These are phyloP conservation scores for Cokeromyces recurvatus DNA, from an alignment of 371 early-diverging fungal genomes.

Conservation along the genomic window DNA sequence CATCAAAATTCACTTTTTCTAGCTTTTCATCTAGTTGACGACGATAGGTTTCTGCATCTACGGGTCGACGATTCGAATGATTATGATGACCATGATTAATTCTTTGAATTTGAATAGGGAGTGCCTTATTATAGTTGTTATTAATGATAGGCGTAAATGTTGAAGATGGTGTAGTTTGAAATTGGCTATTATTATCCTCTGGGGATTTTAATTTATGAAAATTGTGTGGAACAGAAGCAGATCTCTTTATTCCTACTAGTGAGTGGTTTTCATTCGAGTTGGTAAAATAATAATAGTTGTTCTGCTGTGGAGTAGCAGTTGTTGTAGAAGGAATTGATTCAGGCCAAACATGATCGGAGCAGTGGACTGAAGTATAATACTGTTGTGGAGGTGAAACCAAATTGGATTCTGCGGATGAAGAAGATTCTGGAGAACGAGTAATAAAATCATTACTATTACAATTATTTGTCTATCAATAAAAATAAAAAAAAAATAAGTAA, in stretches of 20 bases:
- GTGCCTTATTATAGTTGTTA: slow-evolving; percentile 4
- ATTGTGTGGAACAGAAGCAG: slow-evolving; percentile 19
- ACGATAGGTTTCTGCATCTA: slow-evolving; percentile 11
- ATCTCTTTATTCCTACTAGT: slow-evolving; percentile 12
- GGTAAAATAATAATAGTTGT: no score
- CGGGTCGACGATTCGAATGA: neutral
- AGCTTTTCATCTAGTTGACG: slow-evolving; percentile 31
- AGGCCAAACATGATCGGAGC: neutral
- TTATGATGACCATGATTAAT: neutral
- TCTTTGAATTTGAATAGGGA: slow-evolving; percentile 23
- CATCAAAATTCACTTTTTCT: slow-evolving; percentile 55
- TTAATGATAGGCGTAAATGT: neutral
- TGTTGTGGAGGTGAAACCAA: slow-evolving; percentile 17
- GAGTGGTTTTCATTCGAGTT: no score
- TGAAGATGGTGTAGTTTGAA: neutral
- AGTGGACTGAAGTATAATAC: neutral
- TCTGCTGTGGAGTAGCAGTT: no score
- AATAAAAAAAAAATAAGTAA: neutral
- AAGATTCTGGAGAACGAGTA: slow-evolving; percentile 22
- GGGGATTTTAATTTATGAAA: slow-evolving; percentile 8
- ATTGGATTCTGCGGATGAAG: slow-evolving; percentile 19
- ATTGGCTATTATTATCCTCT: slow-evolving; percentile 2
- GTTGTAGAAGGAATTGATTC: neutral
- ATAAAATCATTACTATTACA: slow-evolving; percentile 7
- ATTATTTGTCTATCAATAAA: neutral